Base-by-base conservation (phyloP, 108 stramenopile species). In the Epithemia pelagica region DNA sequence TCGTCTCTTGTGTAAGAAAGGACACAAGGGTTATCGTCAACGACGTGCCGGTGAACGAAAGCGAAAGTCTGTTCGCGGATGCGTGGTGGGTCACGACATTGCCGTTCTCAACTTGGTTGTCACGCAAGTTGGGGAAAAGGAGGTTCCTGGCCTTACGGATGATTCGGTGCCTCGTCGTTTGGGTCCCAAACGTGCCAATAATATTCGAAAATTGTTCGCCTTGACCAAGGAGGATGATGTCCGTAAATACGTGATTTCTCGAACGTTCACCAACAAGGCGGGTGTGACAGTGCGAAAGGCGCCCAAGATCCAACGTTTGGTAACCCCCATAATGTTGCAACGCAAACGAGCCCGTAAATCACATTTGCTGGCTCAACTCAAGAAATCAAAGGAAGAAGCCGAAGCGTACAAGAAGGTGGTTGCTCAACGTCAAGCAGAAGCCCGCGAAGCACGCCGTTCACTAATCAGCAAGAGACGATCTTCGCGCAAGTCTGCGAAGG, bases 161-260 rank as follows among this genome's bases (percentile, higher is more conserved):
- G 86, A 82, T 64, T 69, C 79, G 53, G 74, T 96, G 37, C 97
- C 98, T 62, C 94, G 96, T 74, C 96, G 98, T 80, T 86, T 99
- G 46, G 99, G 97, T 37, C 99, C 99, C 78, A 99, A 99, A 96
- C 92, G 99, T 70, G 99, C 99, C 61, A 95, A 89, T 87, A 98
- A 99, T 80, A 98, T 99, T 82, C 98, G 99, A 76, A 95, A 96
- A 83, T 92, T 99, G 57, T 99, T 99, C 90, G 96, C 96, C 92
- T 82, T 99, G 73, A 76, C 94, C 84, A 98, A 98, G 92, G 96
- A 97, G 26, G 98, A 98, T 69, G 98, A 99, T 86, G 96, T 98
- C n/a, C 80, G 90, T 68, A 97, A 98, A 81, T 98, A 95, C 72
- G 96, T 98, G 68, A 97, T 99, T 73, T 69, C 83, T 56, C 97